Percentiles rank a stretch among this genome's conserved stretches.
Conservation (phyloP, 2,329 filamentous ascomycete genomes). For the Rhynchosporium secalis region DNA sequence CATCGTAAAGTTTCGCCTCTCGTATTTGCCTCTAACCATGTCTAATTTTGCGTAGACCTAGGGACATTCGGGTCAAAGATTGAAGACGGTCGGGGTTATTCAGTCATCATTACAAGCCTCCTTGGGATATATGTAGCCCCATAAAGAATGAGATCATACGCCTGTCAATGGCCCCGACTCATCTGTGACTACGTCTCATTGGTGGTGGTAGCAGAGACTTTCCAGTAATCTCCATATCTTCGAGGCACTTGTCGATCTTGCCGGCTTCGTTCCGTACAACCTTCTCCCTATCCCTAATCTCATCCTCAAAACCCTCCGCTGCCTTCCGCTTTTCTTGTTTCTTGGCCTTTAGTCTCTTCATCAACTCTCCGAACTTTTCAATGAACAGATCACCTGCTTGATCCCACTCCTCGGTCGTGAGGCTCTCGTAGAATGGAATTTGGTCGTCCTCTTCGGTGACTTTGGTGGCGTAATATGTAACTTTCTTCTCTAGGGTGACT, state of each 20-base stretch:
- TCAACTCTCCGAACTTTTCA: conserved; percentile 30
- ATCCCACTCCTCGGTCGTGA: conserved; percentile 38
- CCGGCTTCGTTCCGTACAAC: conserved; percentile 31
- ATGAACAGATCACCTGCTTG: conserved; percentile 38
- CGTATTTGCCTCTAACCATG: not conserved
- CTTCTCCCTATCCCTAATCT: conserved; percentile 35
- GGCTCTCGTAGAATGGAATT: conserved; percentile 27
- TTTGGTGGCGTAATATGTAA: conserved; percentile 23
- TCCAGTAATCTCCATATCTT: conserved; percentile 35
- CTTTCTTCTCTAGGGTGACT: conserved; percentile 24
- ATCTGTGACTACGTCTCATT: not conserved
- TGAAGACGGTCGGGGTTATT: too few species aligned
- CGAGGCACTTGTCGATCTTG: conserved; percentile 30
- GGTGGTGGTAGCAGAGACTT: conserved; percentile 17
- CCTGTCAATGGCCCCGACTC: too few species aligned
- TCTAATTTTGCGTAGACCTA: too few species aligned
- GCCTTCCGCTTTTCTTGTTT: conserved; percentile 33
- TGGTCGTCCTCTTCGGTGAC: conserved; percentile 9
- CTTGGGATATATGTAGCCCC: too few species aligned
- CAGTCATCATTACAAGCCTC: too few species aligned
- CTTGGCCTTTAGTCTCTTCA: conserved; percentile 32
- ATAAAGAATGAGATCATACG: too few species aligned
- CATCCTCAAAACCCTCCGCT: conserved; percentile 32
- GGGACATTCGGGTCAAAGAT: too few species aligned
- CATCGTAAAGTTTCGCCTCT: not conserved